A percentile compares a stretch with the other conserved stretches of the same genome.
Conservation (phyloP, 1,284 basidiomycete species). For the Golubevia pallescens region DNA sequence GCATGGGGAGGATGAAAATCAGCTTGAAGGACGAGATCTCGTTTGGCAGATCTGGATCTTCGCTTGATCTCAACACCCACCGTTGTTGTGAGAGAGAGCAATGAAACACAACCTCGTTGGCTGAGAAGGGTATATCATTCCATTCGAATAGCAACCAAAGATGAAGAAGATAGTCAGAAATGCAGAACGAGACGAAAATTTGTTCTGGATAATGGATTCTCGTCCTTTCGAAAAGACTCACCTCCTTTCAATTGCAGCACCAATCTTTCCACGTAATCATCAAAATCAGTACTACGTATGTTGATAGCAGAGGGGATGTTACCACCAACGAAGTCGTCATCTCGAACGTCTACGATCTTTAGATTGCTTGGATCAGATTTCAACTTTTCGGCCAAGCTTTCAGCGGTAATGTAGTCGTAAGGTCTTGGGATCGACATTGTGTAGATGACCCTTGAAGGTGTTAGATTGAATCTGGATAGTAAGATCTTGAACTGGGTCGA, state of each 20-base stretch:
- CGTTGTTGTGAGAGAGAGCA: constrained; percentile 54
- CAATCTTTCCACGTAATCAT: constrained; percentile 31
- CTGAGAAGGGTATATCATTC: no score
- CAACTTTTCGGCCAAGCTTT: not conserved
- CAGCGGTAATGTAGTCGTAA: not conserved
- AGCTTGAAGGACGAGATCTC: not conserved
- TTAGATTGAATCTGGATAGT: not conserved
- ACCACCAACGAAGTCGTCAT: constrained; percentile 61
- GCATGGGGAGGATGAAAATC: not conserved
- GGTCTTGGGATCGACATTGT: not conserved
- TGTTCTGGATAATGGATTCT: constrained; percentile 1
- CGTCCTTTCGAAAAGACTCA: constrained; percentile 17
- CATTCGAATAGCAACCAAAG: no score
- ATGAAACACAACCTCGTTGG: constrained; percentile 45
- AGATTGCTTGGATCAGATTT: not conserved
- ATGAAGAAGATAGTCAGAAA: not conserved
- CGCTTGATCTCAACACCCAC: constrained; percentile 7
- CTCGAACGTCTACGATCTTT: constrained; percentile 10
- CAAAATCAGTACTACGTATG: constrained; percentile 33
- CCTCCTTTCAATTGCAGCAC: constrained; percentile 32
- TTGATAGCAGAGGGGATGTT: constrained; percentile 46
- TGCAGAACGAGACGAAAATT: not conserved
- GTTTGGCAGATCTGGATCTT: not conserved
- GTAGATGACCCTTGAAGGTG: not conserved
- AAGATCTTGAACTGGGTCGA: not conserved